These are phyloP conservation scores for Lachancea fermentati DNA, from an alignment of 805 yeast genomes.

Conservation along the genomic window DNA sequence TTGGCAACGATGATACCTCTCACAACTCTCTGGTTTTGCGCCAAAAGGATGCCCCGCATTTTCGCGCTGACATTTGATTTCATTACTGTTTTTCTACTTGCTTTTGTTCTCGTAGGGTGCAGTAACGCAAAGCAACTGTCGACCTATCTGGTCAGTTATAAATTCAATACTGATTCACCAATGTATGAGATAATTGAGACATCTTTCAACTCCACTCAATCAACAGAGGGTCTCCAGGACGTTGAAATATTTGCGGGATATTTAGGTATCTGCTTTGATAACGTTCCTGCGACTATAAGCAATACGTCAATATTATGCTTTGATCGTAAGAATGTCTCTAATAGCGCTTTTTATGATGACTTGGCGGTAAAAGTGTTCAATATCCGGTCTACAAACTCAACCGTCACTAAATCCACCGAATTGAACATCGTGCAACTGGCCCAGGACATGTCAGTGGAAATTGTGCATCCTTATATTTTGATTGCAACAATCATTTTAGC, in stretches of 20 bases:
- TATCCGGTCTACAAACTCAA: constrained; percentile 22
- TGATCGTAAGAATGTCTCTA: constrained; percentile 21
- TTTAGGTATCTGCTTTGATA: constrained; percentile 48
- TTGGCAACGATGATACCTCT: constrained; percentile 12
- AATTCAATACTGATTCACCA: constrained; percentile 43
- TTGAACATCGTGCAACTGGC: constrained; percentile 47
- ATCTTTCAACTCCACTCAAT: constrained; percentile 33
- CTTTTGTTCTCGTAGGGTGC: constrained; percentile 55
- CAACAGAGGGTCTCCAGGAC: constrained; percentile 29
- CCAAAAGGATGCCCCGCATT: constrained; percentile 40
- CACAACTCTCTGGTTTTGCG: constrained; percentile 20
- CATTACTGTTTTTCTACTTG: constrained; percentile 44
- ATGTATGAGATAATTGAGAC: constrained; percentile 37
- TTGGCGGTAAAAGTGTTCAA: constrained; percentile 23
- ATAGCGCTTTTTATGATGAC: constrained; percentile 22
- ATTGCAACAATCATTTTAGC: constrained; percentile 44
- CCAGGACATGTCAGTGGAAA: constrained; percentile 37
- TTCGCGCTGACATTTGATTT: constrained; percentile 39
- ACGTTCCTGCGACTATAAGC: constrained; percentile 23
- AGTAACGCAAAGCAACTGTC: constrained; percentile 41
- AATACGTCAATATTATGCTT: constrained; percentile 21
- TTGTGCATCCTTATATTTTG: constrained; percentile 51
- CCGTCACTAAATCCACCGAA: constrained; percentile 15
- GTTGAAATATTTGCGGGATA: constrained; percentile 50
- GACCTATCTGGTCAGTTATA: constrained; percentile 44